phyloP scores from a whole-genome alignment of 352 stramenopile genomes.

The Globisporangium heterothallicum region DNA sequence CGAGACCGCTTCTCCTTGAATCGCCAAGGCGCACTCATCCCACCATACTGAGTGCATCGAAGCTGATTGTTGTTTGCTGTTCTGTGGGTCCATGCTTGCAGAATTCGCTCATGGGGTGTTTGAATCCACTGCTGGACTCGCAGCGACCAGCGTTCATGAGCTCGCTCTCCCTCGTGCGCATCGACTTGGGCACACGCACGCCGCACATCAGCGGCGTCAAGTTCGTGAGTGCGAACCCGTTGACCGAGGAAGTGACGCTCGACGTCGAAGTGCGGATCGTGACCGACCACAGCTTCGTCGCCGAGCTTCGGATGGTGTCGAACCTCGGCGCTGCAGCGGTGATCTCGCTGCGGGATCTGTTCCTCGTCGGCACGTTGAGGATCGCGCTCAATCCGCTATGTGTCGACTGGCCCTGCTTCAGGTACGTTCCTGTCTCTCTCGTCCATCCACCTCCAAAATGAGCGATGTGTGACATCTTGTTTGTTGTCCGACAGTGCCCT shows the following conservation, averaged over 20 bases:
- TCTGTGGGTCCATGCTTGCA: constrained; percentile 8
- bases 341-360: constrained; percentile 56
- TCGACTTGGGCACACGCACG: constrained; percentile 51
- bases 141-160: constrained; percentile 64
- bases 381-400: constrained; percentile 67
- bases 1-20: background rate
- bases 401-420: constrained; percentile 69
- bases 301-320: constrained; percentile 64
- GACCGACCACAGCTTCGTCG: constrained; percentile 51
- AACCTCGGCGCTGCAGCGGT: constrained; percentile 49
- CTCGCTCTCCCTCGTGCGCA: constrained; percentile 44
- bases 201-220: constrained; percentile 71
- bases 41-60: background rate
- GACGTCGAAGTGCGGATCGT: constrained; percentile 64
- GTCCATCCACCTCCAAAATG: no score
- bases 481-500: no score
- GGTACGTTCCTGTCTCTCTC: constrained; percentile 12
- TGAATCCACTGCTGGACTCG: constrained; percentile 62
- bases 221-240: constrained; percentile 47
- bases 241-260: constrained; percentile 61
- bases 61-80: background rate
- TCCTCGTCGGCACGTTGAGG: constrained; percentile 64
- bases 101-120: constrained; percentile 53
- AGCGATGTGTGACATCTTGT: no score
- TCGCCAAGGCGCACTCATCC: background rate